A percentile compares a stretch with the other conserved stretches of the same genome.
Evolutionary conservation across 129 eudicot genomes (phyloP).

Genomic region (Lactuca sativa): DNA sequence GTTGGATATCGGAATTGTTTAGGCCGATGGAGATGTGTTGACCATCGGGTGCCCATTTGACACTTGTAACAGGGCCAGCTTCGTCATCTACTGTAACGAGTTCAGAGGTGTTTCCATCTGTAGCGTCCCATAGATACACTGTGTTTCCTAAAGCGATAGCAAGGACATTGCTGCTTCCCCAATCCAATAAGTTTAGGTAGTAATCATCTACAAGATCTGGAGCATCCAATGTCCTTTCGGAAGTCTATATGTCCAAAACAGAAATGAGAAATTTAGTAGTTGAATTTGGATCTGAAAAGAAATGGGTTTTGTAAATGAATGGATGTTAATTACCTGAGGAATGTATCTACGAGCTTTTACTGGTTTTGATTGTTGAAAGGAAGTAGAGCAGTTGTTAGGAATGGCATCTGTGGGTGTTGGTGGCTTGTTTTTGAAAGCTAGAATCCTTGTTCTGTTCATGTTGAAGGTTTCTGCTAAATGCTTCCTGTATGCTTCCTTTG

Average conservation of each 20-base stretch:
- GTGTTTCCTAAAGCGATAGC: slow-evolving; percentile 80
- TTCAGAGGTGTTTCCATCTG: slow-evolving; percentile 65
- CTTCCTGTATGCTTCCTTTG: slow-evolving; percentile 91
- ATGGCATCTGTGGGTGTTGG: slow-evolving; percentile 57
- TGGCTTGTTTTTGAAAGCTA: slow-evolving; percentile 97
- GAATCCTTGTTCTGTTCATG: slow-evolving; percentile 84
- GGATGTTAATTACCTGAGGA: slow-evolving; percentile 62
- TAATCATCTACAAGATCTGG: slow-evolving; percentile 84
- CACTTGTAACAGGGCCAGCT: slow-evolving; percentile 81
- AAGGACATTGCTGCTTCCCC: slow-evolving; percentile 90
- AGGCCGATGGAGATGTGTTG: slow-evolving; percentile 72
- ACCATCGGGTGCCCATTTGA: slow-evolving; percentile 93
- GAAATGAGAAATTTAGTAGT: not conserved
- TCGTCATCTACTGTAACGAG: slow-evolving; percentile 81
- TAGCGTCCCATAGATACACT: slow-evolving; percentile 85
- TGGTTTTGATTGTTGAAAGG: slow-evolving; percentile 58
- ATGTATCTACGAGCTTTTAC: slow-evolving; percentile 69
- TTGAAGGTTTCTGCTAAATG: slow-evolving; percentile 71
- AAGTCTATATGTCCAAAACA: slow-evolving; percentile 45
- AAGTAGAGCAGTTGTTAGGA: slow-evolving; percentile 37
- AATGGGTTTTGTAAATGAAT: not conserved
- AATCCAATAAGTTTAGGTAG: slow-evolving; percentile 77
- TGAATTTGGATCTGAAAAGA: not conserved
- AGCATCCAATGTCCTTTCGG: slow-evolving; percentile 89
- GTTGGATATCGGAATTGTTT: slow-evolving; percentile 79